phyloP scores from a whole-genome alignment of 2,329 filamentous ascomycete species.

The Neonectria neomacrospora region DNA sequence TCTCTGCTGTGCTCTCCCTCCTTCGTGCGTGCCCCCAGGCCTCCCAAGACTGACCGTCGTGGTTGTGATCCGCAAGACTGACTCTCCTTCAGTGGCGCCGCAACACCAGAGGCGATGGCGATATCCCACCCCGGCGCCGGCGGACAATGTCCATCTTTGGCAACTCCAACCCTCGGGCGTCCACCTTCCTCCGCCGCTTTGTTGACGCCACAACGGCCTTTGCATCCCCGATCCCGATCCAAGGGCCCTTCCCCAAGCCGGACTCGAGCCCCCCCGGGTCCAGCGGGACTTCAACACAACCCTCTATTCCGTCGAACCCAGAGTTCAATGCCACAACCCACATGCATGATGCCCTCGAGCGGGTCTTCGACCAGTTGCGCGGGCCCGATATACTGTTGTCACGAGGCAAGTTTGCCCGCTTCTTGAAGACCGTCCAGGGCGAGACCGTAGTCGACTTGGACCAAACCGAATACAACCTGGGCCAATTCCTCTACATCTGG shows the following conservation, averaged over 20 bases:
- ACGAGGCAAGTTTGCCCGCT: conserved; percentile 56
- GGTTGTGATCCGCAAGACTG: conserved; percentile 12
- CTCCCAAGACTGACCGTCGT: background rate
- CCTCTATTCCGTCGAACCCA: conserved; percentile 17
- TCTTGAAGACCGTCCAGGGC: conserved; percentile 63
- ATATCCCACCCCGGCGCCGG: conserved; percentile 43
- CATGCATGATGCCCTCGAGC: conserved; percentile 60
- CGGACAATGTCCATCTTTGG: conserved; percentile 55
- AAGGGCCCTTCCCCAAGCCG: conserved; percentile 30
- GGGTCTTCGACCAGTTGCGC: conserved; percentile 60
- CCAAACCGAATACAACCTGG: conserved; percentile 56
- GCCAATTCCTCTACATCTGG: conserved; percentile 64
- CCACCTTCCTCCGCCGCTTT: conserved; percentile 47
- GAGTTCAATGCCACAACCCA: conserved; percentile 59
- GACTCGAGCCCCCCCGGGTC: conserved; percentile 42
- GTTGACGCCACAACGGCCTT: conserved; percentile 48
- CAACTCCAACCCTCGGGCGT: conserved; percentile 48
- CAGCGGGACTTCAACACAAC: conserved; percentile 37
- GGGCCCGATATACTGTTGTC: conserved; percentile 47
- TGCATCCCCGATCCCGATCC: conserved; percentile 44
- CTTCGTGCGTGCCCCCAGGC: conserved; percentile 31
- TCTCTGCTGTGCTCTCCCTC: conserved; percentile 16
- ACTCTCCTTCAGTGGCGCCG: conserved; percentile 29
- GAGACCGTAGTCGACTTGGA: conserved; percentile 51
- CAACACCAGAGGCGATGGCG: conserved; percentile 29